Percentiles rank a stretch among this genome's conserved stretches.
These are phyloP conservation scores for Rhizophagus sp. DNA, from an alignment of 192 early-diverging fungal genomes.

Conservation along the genomic window DNA sequence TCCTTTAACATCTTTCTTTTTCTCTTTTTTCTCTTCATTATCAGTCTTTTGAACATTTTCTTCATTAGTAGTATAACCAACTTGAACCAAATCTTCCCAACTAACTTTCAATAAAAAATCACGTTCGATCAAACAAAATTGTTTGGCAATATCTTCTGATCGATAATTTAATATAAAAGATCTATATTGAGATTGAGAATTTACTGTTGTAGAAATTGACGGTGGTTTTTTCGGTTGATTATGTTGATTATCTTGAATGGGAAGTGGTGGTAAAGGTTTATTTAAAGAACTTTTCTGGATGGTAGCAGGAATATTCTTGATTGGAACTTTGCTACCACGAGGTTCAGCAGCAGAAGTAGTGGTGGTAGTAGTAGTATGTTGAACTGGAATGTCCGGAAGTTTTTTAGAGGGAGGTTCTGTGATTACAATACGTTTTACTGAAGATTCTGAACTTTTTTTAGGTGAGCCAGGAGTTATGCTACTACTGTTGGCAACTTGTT, in stretches of 20 bases:
- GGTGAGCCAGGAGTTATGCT: neutral
- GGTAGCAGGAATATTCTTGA: neutral
- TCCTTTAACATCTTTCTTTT: constrained; percentile 30
- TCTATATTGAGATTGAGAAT: constrained; percentile 12
- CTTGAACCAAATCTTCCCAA: constrained; percentile 12
- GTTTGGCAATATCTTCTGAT: constrained; percentile 56
- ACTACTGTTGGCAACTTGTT: neutral
- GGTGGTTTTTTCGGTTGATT: neutral
- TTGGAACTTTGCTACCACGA: neutral
- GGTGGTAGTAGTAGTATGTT: neutral
- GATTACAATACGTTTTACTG: neutral
- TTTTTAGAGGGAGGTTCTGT: neutral
- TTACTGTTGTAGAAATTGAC: neutral
- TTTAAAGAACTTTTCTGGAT: neutral
- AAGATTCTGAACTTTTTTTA: neutral
- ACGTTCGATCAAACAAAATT: constrained; percentile 59
- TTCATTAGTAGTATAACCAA: neutral
- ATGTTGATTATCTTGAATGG: neutral
- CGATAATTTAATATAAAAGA: constrained; percentile 46
- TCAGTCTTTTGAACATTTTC: neutral
- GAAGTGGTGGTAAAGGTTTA: constrained; percentile 1
- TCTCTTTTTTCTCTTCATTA: constrained; percentile 51
- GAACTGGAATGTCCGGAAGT: neutral
- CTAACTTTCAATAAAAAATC: constrained; percentile 44
- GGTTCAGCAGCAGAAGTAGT: neutral